Percentiles rank a stretch among this genome's conserved stretches.
These are phyloP conservation scores for Leccinum sublutescens DNA, from an alignment of 768 basidiomycete genomes.

Conservation along the genomic window DNA sequence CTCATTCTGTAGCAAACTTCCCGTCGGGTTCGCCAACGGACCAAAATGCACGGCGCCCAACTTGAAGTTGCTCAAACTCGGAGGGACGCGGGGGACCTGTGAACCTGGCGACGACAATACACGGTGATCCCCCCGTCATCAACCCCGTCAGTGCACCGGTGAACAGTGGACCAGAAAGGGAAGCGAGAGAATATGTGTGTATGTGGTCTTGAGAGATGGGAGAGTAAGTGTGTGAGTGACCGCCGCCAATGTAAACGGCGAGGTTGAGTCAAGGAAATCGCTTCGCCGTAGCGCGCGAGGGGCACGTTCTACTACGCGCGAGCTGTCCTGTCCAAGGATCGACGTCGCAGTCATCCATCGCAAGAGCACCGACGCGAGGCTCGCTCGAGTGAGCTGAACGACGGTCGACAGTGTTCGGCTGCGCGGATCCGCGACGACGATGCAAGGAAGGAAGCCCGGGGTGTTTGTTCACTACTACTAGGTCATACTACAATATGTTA, in stretches of 20 bases:
- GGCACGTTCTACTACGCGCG: background rate
- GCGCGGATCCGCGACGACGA: conserved; percentile 34
- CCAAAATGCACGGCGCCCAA: background rate
- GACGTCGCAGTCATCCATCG: conserved; percentile 78
- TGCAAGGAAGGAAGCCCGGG: conserved; percentile 29
- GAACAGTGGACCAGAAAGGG: background rate
- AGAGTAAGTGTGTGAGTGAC: too few relatives aligned
- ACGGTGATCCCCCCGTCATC: background rate
- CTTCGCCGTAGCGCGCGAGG: conserved; percentile 10
- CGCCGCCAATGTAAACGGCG: background rate
- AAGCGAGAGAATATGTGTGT: background rate
- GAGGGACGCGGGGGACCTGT: background rate
- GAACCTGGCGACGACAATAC: background rate
- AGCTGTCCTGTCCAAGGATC: conserved; percentile 39
- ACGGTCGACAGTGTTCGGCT: conserved; percentile 27
- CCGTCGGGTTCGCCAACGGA: background rate
- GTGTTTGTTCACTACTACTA: too few relatives aligned
- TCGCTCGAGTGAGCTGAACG: conserved; percentile 27
- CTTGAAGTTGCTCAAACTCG: background rate
- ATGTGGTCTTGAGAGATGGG: background rate
- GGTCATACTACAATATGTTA: too few relatives aligned
- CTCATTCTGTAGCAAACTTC: background rate
- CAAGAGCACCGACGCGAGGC: conserved; percentile 46
- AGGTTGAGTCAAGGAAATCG: background rate
- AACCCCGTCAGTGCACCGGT: background rate